Base-by-base conservation (phyloP, 163 green algal species). In the Chlamydomonas reinhardtii region DNA sequence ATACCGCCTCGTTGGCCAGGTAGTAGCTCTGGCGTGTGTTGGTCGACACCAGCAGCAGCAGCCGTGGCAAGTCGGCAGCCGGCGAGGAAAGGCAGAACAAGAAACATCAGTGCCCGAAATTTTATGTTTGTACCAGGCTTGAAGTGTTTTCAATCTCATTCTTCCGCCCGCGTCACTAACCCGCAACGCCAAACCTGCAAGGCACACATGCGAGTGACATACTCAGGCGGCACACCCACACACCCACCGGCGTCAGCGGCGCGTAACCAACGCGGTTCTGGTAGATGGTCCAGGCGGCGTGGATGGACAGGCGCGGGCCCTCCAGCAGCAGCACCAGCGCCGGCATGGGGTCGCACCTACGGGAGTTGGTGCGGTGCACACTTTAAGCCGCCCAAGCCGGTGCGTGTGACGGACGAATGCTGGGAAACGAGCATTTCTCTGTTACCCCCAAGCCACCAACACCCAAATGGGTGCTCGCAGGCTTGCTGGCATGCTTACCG, bases 281-380 rank as follows among this genome's bases (percentile, higher is more conserved):
- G 70, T 76, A 76, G 37, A 76, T 32, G 24, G 70, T 76, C 70
- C 70, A 76, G 9, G 59, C 37, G 9, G 70, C 70, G 20, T 76
- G 70, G 70, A 76, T 35, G 37, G 70, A 76, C 37, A 76, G 70
- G 37, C 35, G 70, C 37, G 70, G 70, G 5, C 70, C 70, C 70
- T 76, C 70, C 37, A 76, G 70, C 70, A 76, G 37, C 37, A 76
- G 70, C 22, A 76, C 37, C 37, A 76, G 35, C 37, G 35, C 35
- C 22, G 70, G 70, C 22, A 76, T 20, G 19, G 70, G 70, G 37
- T 59, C 70, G 37, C 15, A 37, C 70, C 69, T 74, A 34, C 20
- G 12, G 2, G 66, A 31, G 29, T n/a, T 68, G 20, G 16, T 15
- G 19, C 15, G 6, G 61, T n/a, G 16, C 15, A 22, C 29, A 35